These are phyloP conservation scores for Rutstroemia sp. DNA, from an alignment of 2,329 filamentous ascomycete species.

Conservation along the genomic window DNA sequence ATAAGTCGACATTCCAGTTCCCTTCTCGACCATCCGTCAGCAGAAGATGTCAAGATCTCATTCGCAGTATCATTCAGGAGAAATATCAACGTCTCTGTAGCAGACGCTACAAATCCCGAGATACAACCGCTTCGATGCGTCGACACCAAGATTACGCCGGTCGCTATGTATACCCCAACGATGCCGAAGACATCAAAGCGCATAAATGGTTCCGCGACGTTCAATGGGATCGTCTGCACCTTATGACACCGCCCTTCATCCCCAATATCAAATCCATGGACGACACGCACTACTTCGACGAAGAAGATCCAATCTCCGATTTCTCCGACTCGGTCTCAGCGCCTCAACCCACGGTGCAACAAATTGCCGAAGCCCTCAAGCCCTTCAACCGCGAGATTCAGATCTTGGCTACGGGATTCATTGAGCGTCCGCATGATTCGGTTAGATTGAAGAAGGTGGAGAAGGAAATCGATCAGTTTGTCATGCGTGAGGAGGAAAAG, in stretches of 20 bases:
- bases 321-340: constrained; percentile 39
- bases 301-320: constrained; percentile 65
- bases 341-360: constrained; percentile 16
- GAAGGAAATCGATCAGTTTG: constrained; percentile 28
- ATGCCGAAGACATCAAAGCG: constrained; percentile 81
- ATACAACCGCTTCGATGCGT: constrained; percentile 31
- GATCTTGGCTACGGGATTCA: constrained; percentile 25
- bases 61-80: constrained; percentile 63
- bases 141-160: constrained; percentile 34
- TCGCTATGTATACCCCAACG: constrained; percentile 71
- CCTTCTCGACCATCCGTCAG: constrained; percentile 60
- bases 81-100: constrained; percentile 72
- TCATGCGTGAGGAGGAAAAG: constrained; percentile 28
- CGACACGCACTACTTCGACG: constrained; percentile 86
- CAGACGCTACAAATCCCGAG: constrained; percentile 62
- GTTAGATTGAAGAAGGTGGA: constrained; percentile 26
- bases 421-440: constrained; percentile 28
- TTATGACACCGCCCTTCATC: constrained; percentile 67
- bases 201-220: constrained; percentile 81
- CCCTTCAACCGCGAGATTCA: constrained; percentile 30
- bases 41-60: constrained; percentile 67
- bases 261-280: constrained; percentile 61
- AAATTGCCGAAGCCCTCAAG: constrained; percentile 26
- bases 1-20: constrained; percentile 63
- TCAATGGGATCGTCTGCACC: constrained; percentile 69